Conservation (phyloP, 345 rosid genomes). For the Gossypium rotundifolium region DNA sequence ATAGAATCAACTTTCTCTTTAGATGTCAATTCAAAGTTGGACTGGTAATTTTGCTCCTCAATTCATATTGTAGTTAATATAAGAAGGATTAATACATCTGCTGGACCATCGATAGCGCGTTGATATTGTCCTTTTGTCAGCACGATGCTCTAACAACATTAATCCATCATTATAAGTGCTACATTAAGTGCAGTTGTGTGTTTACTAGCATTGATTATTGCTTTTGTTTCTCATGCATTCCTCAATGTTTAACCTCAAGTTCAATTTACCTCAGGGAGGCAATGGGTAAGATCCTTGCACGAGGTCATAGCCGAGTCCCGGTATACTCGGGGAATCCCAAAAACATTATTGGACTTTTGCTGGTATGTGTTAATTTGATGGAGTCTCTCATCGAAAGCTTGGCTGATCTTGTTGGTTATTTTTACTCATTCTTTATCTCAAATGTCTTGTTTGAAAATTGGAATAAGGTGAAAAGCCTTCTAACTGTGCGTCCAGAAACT, state of each 20-base stretch:
- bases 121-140: no score
- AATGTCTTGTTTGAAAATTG: background rate
- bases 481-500: slow-evolving; percentile 91
- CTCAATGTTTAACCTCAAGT: background rate
- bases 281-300: slow-evolving; percentile 80
- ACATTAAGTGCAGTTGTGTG: no score
- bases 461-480: slow-evolving; percentile 82
- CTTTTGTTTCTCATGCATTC: background rate
- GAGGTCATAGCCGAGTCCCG: slow-evolving; percentile 95
- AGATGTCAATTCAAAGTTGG: slow-evolving; percentile 93
- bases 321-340: slow-evolving; percentile 81
- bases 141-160: no score
- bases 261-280: slow-evolving; percentile 60
- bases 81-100: background rate
- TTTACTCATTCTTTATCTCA: background rate
- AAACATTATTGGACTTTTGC: slow-evolving; percentile 81
- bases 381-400: background rate
- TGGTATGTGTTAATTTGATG: slow-evolving; percentile 43
- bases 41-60: slow-evolving; percentile 55
- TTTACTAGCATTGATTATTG: no score
- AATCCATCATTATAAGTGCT: no score
- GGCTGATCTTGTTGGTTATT: background rate
- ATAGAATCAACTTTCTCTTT: slow-evolving; percentile 94
- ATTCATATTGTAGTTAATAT: background rate
- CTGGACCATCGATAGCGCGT: no score